A percentile compares a stretch with the other conserved stretches of the same genome.
Conservation (phyloP, 345 rosid genomes). For the Moricandia arvensis region DNA sequence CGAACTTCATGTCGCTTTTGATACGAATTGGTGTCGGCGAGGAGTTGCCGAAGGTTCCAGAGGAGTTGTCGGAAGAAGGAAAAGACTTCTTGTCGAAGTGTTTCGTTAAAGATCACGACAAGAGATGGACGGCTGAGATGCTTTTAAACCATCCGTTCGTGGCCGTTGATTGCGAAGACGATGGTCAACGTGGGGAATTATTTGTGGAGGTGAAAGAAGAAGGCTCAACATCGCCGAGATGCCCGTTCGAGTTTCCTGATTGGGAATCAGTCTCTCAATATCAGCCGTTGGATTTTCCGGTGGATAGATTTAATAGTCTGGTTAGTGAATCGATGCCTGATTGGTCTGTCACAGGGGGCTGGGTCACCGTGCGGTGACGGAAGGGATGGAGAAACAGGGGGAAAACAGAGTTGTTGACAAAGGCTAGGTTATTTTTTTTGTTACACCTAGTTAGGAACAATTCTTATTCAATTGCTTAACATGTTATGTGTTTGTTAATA, state of each 20-base stretch:
- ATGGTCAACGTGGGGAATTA: background rate
- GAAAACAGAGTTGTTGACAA: background rate
- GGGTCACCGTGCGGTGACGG: conserved; percentile 42
- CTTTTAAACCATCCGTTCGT: conserved; percentile 66
- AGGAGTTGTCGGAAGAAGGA: conserved; percentile 57
- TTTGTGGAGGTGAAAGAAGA: conserved; percentile 10
- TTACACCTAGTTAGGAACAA: conserved; percentile 8
- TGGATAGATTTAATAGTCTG: conserved; percentile 34
- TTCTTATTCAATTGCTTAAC: background rate
- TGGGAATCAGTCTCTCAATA: conserved; percentile 34
- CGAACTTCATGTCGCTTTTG: conserved; percentile 44
- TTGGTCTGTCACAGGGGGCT: conserved; percentile 40
- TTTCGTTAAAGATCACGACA: conserved; percentile 50
- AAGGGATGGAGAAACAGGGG: background rate
- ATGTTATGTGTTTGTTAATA: background rate
- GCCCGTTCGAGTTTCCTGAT: conserved; percentile 47
- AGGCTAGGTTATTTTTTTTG: conserved; percentile 13
- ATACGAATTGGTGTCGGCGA: conserved; percentile 52
- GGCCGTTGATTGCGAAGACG: conserved; percentile 18
- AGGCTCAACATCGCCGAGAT: conserved; percentile 38
- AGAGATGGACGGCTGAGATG: conserved; percentile 76
- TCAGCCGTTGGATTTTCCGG: conserved; percentile 32
- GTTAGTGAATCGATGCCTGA: conserved; percentile 27
- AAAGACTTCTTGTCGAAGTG: conserved; percentile 64
- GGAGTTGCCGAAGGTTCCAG: conserved; percentile 57